phyloP scores from a whole-genome alignment of 306 rosid species.

The Castanospermum australe region DNA sequence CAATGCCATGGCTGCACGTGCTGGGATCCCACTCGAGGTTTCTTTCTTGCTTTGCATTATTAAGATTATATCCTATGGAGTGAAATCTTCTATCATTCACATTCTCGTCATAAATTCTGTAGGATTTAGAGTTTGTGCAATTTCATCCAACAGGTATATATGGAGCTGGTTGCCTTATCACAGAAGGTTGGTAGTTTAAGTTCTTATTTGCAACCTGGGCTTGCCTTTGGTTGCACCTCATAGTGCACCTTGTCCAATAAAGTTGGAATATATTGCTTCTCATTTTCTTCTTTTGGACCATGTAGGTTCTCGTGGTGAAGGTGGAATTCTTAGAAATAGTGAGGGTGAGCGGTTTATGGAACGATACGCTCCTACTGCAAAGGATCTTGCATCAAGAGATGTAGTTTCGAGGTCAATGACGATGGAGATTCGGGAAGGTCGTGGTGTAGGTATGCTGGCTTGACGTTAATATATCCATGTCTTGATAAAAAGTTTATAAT shows the following conservation, averaged over 20 bases:
- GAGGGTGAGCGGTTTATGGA: slow-evolving; percentile 99
- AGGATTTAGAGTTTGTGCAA: slow-evolving; percentile 98
- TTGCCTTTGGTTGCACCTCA: slow-evolving; percentile 24
- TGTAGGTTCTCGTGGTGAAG: slow-evolving; percentile 97
- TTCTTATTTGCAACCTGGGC: not conserved
- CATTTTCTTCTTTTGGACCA: slow-evolving; percentile 31
- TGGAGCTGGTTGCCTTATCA: slow-evolving; percentile 98
- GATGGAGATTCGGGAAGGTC: slow-evolving; percentile 96
- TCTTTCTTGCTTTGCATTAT: slow-evolving; percentile 18
- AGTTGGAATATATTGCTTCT: slow-evolving; percentile 16
- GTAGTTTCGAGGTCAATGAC: slow-evolving; percentile 97
- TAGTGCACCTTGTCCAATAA: not conserved
- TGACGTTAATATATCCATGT: not conserved
- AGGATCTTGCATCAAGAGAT: slow-evolving; percentile 98
- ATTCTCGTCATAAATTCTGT: slow-evolving; percentile 24
- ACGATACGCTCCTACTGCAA: slow-evolving; percentile 96
- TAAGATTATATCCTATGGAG: slow-evolving; percentile 18
- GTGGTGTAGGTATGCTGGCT: slow-evolving; percentile 81
- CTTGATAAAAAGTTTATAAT: not conserved
- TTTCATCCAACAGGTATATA: slow-evolving; percentile 98
- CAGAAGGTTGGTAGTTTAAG: slow-evolving; percentile 67
- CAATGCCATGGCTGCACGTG: slow-evolving; percentile 94
- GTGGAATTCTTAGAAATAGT: slow-evolving; percentile 93
- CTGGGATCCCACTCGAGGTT: slow-evolving; percentile 92
- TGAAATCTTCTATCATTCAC: not conserved